Evolutionary conservation across 805 yeast genomes (phyloP), one percentile per base, ranked within the genome.

Genomic region (Ogataea methylovora): DNA sequence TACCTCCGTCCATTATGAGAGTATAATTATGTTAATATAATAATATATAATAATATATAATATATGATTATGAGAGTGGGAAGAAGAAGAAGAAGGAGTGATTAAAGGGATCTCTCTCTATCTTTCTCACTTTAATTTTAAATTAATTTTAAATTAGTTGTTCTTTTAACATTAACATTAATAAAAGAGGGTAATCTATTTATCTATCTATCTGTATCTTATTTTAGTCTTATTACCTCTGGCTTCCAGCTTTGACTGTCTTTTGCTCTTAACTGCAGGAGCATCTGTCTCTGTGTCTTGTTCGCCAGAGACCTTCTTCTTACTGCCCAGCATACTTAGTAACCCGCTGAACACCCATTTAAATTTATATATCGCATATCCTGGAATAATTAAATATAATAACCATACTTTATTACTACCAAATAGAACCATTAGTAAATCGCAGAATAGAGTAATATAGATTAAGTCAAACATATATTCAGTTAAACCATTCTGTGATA

Each of bases 401-500:
- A 63, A 64, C 86, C 86, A 84, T 8, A 73, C 75, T 48, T 67
- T 66, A 51, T 72, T 72, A 28, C 71, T 51, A 5, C 87, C 87
- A 24, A 71, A 46, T 0, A 73, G 16, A 5, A 73, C 45, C 62
- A 76, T 70, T 33, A 79, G 55, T 1, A 79, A 35, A 42, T 76
- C 76, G 42, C 75, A 61, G 15, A 70, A 45, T 69, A 79, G 67
- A 3, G 87, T 79, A 30, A 82, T 53, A 49, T 82, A 82, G 39
- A 83, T 60, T 10, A 80, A 53, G 49, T 83, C 92, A 49, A 78
- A 78, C 65, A 81, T 59, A 60, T 78, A 81, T 54, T 83, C 90
- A 25, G 78, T 78, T 27, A 83, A 61, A 0, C 92, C 92, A 4
- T 56, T 49, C 39, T 73, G 83, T 36, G 56, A 56, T 38, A 82